phyloP scores from a whole-genome alignment of 1,139 yeast genomes.

The Diutina scorzettiae region DNA sequence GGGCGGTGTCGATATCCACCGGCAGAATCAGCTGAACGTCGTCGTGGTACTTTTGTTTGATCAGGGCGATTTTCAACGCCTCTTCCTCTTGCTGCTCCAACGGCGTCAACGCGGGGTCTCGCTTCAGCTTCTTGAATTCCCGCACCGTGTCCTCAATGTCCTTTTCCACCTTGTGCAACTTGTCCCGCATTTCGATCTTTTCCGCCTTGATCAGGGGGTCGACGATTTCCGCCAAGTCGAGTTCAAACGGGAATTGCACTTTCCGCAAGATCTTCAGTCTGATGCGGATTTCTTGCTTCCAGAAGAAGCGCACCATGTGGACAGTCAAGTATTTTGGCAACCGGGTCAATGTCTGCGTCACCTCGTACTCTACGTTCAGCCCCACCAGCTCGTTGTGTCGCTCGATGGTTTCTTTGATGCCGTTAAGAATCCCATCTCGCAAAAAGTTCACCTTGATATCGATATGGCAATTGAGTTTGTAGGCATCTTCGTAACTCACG shows the following conservation, averaged over 20 bases:
- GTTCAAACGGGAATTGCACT: constrained; percentile 88
- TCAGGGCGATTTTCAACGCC: constrained; percentile 31
- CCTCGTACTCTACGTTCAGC: constrained; percentile 58
- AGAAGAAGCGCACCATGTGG: constrained; percentile 87
- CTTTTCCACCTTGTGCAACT: constrained; percentile 65
- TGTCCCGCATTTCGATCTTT: constrained; percentile 65
- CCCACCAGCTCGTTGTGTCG: constrained; percentile 64
- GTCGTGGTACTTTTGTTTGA: constrained; percentile 32
- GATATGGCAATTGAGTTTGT: constrained; percentile 83
- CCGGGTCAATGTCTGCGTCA: constrained; percentile 58
- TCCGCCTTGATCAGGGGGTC: constrained; percentile 60
- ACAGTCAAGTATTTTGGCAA: constrained; percentile 84
- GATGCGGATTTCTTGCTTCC: constrained; percentile 87
- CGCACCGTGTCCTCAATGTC: constrained; percentile 61
- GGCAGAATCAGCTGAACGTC: constrained; percentile 25
- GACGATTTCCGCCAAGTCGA: constrained; percentile 78
- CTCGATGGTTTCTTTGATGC: constrained; percentile 66
- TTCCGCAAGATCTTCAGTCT: constrained; percentile 89
- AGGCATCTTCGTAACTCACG: constrained; percentile 38
- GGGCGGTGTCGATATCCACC: constrained; percentile 28
- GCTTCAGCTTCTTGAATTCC: constrained; percentile 62
- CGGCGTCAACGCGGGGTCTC: constrained; percentile 25
- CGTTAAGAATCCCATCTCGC: constrained; percentile 70
- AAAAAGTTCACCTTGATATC: constrained; percentile 75
- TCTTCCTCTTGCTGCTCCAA: constrained; percentile 36